phyloP scores from a whole-genome alignment of 495 filamentous ascomycete species.

The Neurospora cerealis region DNA sequence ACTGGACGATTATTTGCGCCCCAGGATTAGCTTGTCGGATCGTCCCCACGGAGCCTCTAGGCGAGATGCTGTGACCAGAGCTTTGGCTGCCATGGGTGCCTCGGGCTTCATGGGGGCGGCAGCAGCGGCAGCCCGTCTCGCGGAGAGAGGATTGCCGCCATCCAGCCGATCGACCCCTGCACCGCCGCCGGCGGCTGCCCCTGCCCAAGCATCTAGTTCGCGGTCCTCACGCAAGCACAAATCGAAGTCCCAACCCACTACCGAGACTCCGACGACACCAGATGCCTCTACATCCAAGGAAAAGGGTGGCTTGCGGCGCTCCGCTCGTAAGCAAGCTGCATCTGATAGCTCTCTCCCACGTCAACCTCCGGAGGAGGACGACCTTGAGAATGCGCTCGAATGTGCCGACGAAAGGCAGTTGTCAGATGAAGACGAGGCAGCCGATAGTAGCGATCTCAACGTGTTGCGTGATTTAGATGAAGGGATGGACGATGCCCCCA shows the following conservation, averaged over 20 bases:
- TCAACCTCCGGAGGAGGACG: conserved; percentile 45
- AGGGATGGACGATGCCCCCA: conserved; percentile 62
- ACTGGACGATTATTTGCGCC: conserved; percentile 89
- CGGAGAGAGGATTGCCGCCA: conserved; percentile 27
- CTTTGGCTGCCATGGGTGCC: conserved; percentile 70
- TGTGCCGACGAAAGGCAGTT: conserved; percentile 88
- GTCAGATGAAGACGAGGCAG: conserved; percentile 66
- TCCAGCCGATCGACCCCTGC: conserved; percentile 15
- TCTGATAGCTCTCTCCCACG: conserved; percentile 35
- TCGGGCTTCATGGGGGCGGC: conserved; percentile 45
- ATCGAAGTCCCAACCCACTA: conserved; percentile 29
- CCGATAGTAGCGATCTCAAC: conserved; percentile 61
- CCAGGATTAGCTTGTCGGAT: conserved; percentile 76
- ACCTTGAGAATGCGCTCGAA: conserved; percentile 59
- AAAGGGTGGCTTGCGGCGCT: conserved; percentile 43
- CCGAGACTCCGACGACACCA: conserved; percentile 28
- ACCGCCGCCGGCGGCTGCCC: conserved; percentile 23
- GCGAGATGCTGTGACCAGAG: conserved; percentile 56
- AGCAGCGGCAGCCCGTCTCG: conserved; percentile 33
- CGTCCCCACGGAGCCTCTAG: conserved; percentile 56
- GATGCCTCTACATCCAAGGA: conserved; percentile 33
- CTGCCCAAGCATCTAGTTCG: conserved; percentile 29
- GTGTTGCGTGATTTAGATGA: conserved; percentile 88
- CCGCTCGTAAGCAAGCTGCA: conserved; percentile 42
- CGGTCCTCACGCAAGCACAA: conserved; percentile 36